These are phyloP conservation scores for Kuraishia piskuri DNA, from an alignment of 805 yeast species.

Conservation along the genomic window DNA sequence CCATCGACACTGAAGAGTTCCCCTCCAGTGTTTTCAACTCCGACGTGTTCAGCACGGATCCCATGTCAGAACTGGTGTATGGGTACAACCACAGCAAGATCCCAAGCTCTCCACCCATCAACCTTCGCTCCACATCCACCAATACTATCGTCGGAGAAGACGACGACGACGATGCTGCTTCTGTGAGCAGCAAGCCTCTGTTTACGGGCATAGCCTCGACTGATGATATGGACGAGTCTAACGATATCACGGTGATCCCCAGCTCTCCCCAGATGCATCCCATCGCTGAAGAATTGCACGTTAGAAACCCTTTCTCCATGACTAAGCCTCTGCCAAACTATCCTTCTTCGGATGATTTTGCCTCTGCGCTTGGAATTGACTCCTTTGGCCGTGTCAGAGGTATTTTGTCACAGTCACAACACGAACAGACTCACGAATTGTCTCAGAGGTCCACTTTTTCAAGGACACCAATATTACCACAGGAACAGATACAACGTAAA, in stretches of 20 bases:
- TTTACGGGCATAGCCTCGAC: too few species aligned
- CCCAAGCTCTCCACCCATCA: conserved; percentile 24
- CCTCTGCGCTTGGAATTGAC: conserved; percentile 31
- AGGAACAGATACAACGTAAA: conserved; percentile 12
- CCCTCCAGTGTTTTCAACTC: conserved; percentile 7
- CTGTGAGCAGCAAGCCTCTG: too few species aligned
- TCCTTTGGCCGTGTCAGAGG: conserved; percentile 31
- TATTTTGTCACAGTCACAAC: conserved; percentile 11
- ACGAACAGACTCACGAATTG: conserved; percentile 20
- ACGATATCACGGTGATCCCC: conserved; percentile 5
- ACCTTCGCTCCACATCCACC: conserved; percentile 24
- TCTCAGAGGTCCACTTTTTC: conserved; percentile 20
- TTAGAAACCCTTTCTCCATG: background rate
- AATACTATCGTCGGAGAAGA: conserved; percentile 7
- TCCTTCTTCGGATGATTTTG: conserved; percentile 4
- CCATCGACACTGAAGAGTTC: too few species aligned
- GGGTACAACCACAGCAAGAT: conserved; percentile 27
- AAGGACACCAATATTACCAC: conserved; percentile 11
- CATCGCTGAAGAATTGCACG: background rate
- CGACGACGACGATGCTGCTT: too few species aligned
- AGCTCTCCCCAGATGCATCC: conserved; percentile 14
- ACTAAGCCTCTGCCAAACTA: conserved; percentile 1
- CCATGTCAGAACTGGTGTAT: conserved; percentile 7
- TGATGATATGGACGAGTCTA: conserved; percentile 5
- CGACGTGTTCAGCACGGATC: conserved; percentile 4